Evolutionary conservation across 2,329 filamentous ascomycete species (phyloP).

Genomic region (Trichoderma pleuroti): DNA sequence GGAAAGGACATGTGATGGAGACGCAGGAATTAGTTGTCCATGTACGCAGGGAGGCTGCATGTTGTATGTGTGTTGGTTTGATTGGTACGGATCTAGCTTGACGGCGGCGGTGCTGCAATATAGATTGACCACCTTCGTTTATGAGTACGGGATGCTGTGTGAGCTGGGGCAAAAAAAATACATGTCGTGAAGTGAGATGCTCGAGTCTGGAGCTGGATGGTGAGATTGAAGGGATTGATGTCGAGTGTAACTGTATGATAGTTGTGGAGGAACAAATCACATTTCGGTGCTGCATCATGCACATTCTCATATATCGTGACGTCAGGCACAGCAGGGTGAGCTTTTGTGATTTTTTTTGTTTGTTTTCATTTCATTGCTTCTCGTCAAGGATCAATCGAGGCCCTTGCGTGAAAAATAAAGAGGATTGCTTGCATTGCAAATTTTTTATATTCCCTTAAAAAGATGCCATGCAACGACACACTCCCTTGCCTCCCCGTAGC

Average conservation of each 20-base stretch:
- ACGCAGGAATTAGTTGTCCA: neutral
- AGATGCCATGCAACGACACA: slow-evolving; percentile 34
- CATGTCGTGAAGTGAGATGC: neutral
- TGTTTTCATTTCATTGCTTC: slow-evolving; percentile 32
- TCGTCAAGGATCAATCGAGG: slow-evolving; percentile 31
- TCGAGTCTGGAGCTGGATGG: too few relatives aligned
- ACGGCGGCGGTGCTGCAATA: neutral
- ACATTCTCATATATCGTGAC: neutral
- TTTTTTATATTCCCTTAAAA: slow-evolving; percentile 29
- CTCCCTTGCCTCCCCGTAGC: slow-evolving; percentile 31
- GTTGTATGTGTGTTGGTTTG: neutral
- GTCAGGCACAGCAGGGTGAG: neutral
- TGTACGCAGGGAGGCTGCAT: neutral
- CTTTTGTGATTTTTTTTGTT: slow-evolving; percentile 22
- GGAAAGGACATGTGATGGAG: neutral
- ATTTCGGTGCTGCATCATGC: neutral
- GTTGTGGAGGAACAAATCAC: neutral
- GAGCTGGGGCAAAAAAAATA: neutral
- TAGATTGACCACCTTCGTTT: neutral
- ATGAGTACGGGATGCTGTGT: neutral
- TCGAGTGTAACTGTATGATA: neutral
- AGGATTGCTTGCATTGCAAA: slow-evolving; percentile 31
- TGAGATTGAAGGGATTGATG: neutral
- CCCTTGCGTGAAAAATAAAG: slow-evolving; percentile 32
- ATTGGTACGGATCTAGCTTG: neutral